Evolutionary conservation across 208 protist genomes (phyloP).

Genomic region (Leptomonas seymouri): DNA sequence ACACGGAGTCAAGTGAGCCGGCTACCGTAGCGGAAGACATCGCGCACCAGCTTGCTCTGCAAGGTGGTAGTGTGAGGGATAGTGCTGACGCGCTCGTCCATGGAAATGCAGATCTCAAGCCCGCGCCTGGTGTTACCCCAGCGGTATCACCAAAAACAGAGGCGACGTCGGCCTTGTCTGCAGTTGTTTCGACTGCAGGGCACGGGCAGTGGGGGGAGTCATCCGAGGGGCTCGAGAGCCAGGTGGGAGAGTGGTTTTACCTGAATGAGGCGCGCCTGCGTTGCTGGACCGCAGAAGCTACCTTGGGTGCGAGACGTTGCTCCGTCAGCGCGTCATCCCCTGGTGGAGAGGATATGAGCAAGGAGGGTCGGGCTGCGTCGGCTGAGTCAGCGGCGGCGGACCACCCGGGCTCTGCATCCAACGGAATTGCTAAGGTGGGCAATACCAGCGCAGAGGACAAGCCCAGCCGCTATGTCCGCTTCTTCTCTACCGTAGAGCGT

Average conservation of each 20-base stretch:
- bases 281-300: not conserved
- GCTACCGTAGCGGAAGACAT: constrained; percentile 10
- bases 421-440: not conserved
- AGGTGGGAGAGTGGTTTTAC: constrained; percentile 40
- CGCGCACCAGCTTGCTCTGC: constrained; percentile 3
- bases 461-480: constrained; percentile 54
- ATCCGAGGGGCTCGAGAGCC: constrained; percentile 3
- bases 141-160: not conserved
- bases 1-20: constrained; percentile 10
- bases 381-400: not conserved
- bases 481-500: constrained; percentile 73
- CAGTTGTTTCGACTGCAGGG: not conserved
- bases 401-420: not conserved
- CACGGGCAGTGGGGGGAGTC: not conserved
- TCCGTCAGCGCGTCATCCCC: not conserved
- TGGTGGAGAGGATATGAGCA: not conserved
- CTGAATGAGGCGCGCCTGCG: constrained; percentile 32
- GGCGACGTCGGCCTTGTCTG: not conserved
- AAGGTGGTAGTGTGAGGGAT: not conserved
- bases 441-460: not conserved
- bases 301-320: not conserved
- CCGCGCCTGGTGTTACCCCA: not conserved
- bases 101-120: not conserved
- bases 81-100: not conserved
- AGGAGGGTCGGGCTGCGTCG: not conserved